Conservation (phyloP, 768 basidiomycete species). For the Suillus subalutaceus region DNA sequence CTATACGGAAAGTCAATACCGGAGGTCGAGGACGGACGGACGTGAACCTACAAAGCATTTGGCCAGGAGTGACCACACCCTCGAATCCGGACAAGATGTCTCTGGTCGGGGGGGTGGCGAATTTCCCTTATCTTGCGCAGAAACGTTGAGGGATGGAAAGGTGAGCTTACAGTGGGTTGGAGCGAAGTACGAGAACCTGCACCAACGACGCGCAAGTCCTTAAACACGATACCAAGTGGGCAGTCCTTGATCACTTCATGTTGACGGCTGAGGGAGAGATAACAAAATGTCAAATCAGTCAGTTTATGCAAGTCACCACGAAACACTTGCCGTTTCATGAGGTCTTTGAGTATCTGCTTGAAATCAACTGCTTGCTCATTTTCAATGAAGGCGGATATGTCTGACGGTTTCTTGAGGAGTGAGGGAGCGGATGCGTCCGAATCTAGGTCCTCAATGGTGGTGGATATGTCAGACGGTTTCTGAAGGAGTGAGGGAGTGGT, state of each 20-base stretch:
- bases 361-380: slow-evolving; percentile 27
- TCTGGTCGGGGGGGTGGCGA: slow-evolving; percentile 61
- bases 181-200: slow-evolving; percentile 55
- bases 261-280: slow-evolving; percentile 39
- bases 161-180: slow-evolving; percentile 63
- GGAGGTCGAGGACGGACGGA: neutral
- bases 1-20: slow-evolving; percentile 35
- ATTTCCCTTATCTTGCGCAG: slow-evolving; percentile 44
- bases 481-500: no score
- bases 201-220: slow-evolving; percentile 61
- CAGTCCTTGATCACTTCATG: slow-evolving; percentile 51
- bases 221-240: slow-evolving; percentile 62
- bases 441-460: no score
- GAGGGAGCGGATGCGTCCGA: neutral
- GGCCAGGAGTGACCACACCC: slow-evolving; percentile 60
- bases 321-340: slow-evolving; percentile 21
- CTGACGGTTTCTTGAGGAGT: neutral
- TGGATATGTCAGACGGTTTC: no score
- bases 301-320: slow-evolving; percentile 14
- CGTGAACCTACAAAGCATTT: slow-evolving; percentile 63
- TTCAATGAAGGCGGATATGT: neutral
- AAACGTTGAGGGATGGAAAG: slow-evolving; percentile 55
- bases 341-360: slow-evolving; percentile 24
- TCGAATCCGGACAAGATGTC: slow-evolving; percentile 56
- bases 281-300: neutral